Evolutionary conservation across 192 early-diverging fungal genomes (phyloP).

Genomic region (Phycomyces blakesleeanus): DNA sequence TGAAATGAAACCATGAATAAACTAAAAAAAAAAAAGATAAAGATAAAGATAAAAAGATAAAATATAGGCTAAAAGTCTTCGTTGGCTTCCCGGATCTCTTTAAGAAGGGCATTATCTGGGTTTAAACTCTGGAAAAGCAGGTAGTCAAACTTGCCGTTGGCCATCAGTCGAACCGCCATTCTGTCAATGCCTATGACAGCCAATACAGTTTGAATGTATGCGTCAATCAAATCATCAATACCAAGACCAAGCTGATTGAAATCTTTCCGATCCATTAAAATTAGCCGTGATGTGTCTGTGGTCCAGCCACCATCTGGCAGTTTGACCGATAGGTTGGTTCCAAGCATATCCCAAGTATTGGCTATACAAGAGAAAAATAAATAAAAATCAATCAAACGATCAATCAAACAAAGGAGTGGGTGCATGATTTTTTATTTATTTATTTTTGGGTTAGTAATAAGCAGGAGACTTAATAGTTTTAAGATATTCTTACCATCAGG

Average conservation of each 20-base stretch:
- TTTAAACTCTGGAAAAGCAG: slow-evolving; percentile 57
- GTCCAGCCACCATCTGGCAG: slow-evolving; percentile 70
- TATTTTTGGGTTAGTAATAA: not conserved
- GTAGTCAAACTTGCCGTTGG: slow-evolving; percentile 49
- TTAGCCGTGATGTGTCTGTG: slow-evolving; percentile 74
- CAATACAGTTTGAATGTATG: slow-evolving; percentile 83
- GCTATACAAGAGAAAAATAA: too few relatives aligned
- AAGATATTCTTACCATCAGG: slow-evolving; percentile 36
- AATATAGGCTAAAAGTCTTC: slow-evolving; percentile 25
- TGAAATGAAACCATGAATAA: not conserved
- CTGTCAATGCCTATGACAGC: slow-evolving; percentile 83
- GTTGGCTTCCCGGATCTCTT: slow-evolving; percentile 45
- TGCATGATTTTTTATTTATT: not conserved
- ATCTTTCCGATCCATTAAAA: slow-evolving; percentile 90
- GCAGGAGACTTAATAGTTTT: not conserved
- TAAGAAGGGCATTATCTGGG: slow-evolving; percentile 55
- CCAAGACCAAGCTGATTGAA: slow-evolving; percentile 84
- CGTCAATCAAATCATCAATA: slow-evolving; percentile 84
- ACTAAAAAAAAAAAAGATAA: not conserved
- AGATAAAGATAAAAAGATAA: not conserved
- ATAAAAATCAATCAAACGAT: too few relatives aligned
- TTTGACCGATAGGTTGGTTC: slow-evolving; percentile 83
- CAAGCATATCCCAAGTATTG: slow-evolving; percentile 89
- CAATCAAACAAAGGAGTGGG: slow-evolving; percentile 11
- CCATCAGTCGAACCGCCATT: slow-evolving; percentile 60